Evolutionary conservation across 2,329 filamentous ascomycete genomes (phyloP), one percentile per base, ranked within the genome.

Genomic region (Cladosporium sp.): DNA sequence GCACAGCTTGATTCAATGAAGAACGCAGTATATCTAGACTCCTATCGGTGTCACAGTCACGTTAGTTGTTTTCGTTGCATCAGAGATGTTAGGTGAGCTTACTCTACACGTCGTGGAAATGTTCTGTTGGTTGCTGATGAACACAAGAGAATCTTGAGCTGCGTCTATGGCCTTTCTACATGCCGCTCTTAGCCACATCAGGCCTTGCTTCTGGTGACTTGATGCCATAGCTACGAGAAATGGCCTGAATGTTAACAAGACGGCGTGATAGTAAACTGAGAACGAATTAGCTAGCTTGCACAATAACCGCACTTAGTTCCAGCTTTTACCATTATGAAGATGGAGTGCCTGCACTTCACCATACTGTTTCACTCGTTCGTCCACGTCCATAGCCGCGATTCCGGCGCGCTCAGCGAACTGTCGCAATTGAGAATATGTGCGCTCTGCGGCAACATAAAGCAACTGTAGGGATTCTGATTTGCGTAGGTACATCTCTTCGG

Each of bases 101-200:
- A 65, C 64, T 28, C 53, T 61, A 34, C 57, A 62, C 11, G 28
- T 21, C 11, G 46, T 49, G 14, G 14, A n/a, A 10, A 49, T n/a
- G 7, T 21, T 30, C 13, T 43, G 32, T 46, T 43, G 18, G 7
- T 26, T 39, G 26, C 34, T 53, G 25, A 57, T 56, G 36, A 46
- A 65, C 11, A 57, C 58, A 5, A 65, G 58, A 30, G 30, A 62
- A 63, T 76, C 74, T 46, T 75, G 74, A 6, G 74, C 74, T 10
- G 74, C 71, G 53, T 75, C 72, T 30, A 70, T 71, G 1, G 74
- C 74, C 28, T 71, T 68, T 58, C 74, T 64, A 53, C 74, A 75
- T 1, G 74, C 74, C 30, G 74, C 73, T 49, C 74, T 66, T 10
- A 76, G 68, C 74, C 74, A 76, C 66, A 76, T 75, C 5, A 28